Percentiles rank a stretch among this genome's conserved stretches.
phyloP scores from a whole-genome alignment of 805 yeast species.

The Candida nemodendra region DNA sequence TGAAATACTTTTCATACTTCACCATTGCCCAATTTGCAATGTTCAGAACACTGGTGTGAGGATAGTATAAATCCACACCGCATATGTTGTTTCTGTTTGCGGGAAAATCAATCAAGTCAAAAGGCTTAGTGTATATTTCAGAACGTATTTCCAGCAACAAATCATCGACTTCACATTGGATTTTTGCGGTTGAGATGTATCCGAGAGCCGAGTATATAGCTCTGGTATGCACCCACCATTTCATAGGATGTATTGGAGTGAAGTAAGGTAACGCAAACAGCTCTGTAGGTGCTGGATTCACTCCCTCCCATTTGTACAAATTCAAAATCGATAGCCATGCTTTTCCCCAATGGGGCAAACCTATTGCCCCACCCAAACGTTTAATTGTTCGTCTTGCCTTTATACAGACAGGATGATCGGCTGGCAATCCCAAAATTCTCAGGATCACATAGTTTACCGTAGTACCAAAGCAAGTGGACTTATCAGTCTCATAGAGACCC shows the following conservation, averaged over 20 bases:
- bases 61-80: slow-evolving; percentile 91
- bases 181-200: slow-evolving; percentile 61
- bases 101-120: slow-evolving; percentile 63
- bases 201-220: slow-evolving; percentile 88
- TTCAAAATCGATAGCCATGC: slow-evolving; percentile 81
- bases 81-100: slow-evolving; percentile 80
- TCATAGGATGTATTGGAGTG: slow-evolving; percentile 85
- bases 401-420: slow-evolving; percentile 71
- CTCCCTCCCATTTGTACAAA: slow-evolving; percentile 92
- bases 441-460: slow-evolving; percentile 79
- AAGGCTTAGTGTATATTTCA: slow-evolving; percentile 75
- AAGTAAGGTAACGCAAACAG: slow-evolving; percentile 83
- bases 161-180: slow-evolving; percentile 59
- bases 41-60: slow-evolving; percentile 73
- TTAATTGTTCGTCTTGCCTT: slow-evolving; percentile 72
- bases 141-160: slow-evolving; percentile 62
- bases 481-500: slow-evolving; percentile 93
- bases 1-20: slow-evolving; percentile 63
- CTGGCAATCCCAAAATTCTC: slow-evolving; percentile 72
- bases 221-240: slow-evolving; percentile 99
- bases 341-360: slow-evolving; percentile 97
- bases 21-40: slow-evolving; percentile 57
- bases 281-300: slow-evolving; percentile 97
- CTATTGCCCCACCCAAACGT: slow-evolving; percentile 84
- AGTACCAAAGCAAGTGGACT: slow-evolving; percentile 95